Evolutionary conservation across 2,329 filamentous ascomycete genomes (phyloP), one percentile per base, ranked within the genome.

Genomic region (Calonectria crousiana): DNA sequence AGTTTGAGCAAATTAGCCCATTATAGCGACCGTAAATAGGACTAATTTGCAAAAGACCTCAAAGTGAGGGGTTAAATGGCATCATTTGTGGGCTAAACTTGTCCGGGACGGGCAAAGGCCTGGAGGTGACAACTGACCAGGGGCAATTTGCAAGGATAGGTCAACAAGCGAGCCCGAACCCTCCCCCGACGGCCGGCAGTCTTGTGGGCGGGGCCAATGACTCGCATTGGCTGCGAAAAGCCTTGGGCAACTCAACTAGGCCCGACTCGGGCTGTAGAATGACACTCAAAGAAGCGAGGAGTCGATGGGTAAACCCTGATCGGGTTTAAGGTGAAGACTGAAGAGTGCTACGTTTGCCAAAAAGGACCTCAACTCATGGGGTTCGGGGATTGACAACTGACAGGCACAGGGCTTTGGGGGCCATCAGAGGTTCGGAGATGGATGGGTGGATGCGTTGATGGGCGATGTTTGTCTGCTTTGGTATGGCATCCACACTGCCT

Each of bases 1-100:
- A 51, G 53, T 28, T 58, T 69, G 28, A 72, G 53, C 76, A 80
- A 36, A 78, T 83, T 83, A 83, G 80, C 80, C 81, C 80, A 75
- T 13, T 70, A 75, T 77, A 41, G 47, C 76, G 77, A 75, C 77
- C 73, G 70, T 67, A 52, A 75, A 67, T 56, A 68, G 76, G 72
- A 44, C 73, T 72, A 76, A 58, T 72, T 67, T 13, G 28, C 34
- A 49, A 28, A n/a, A 36, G 28, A 28, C 34, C 38, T 65, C 47
- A 67, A 32, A 47, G 51, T 47, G 52, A 58, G 65, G 69, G 62
- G 51, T 60, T 41, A 53, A 49, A 69, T 67, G 73, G 58, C 68
- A 67, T 44, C 60, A 73, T 53, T 18, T 62, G 23, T 67, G 67
- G 66, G 51, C 69, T 66, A 69, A 66, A 38, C 66, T 67, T 53